Evolutionary conservation across 306 rosid genomes (phyloP).

Genomic region (Cyamopsis tetragonoloba): DNA sequence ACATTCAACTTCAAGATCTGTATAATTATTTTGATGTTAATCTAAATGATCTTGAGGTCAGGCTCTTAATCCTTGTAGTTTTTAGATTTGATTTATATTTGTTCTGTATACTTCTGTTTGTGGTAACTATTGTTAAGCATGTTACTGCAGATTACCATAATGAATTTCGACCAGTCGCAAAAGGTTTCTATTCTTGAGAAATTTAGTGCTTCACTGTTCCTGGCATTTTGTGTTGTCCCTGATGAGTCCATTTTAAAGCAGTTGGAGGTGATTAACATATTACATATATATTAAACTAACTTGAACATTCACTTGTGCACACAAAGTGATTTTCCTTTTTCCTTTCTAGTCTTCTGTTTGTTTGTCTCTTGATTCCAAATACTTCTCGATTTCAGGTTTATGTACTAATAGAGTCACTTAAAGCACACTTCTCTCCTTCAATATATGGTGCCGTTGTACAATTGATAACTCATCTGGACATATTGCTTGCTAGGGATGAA

Average conservation of each 20-base stretch:
- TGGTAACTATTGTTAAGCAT: constrained; percentile 10
- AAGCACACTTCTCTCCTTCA: constrained; percentile 61
- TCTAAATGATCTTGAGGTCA: constrained; percentile 64
- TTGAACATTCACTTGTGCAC: not conserved
- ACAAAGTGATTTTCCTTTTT: not conserved
- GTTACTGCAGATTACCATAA: constrained; percentile 50
- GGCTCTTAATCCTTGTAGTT: constrained; percentile 15
- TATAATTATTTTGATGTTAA: constrained; percentile 58
- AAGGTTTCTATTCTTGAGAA: constrained; percentile 55
- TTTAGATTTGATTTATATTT: constrained; percentile 17
- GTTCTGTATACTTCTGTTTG: constrained; percentile 9
- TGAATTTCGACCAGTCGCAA: constrained; percentile 39
- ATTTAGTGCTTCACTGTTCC: constrained; percentile 45
- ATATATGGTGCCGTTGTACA: constrained; percentile 55
- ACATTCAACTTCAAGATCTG: constrained; percentile 52
- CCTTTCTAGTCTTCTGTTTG: not conserved
- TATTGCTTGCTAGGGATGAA: constrained; percentile 28
- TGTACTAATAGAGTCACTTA: constrained; percentile 43
- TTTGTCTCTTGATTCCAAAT: constrained; percentile 12
- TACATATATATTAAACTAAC: not conserved
- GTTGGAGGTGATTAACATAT: constrained; percentile 60
- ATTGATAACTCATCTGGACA: constrained; percentile 35
- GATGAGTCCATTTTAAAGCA: constrained; percentile 67
- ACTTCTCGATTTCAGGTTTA: constrained; percentile 53
- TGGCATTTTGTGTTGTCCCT: constrained; percentile 56